Conservation (phyloP, 139 green algal species). For the Micromonas pusilla region DNA sequence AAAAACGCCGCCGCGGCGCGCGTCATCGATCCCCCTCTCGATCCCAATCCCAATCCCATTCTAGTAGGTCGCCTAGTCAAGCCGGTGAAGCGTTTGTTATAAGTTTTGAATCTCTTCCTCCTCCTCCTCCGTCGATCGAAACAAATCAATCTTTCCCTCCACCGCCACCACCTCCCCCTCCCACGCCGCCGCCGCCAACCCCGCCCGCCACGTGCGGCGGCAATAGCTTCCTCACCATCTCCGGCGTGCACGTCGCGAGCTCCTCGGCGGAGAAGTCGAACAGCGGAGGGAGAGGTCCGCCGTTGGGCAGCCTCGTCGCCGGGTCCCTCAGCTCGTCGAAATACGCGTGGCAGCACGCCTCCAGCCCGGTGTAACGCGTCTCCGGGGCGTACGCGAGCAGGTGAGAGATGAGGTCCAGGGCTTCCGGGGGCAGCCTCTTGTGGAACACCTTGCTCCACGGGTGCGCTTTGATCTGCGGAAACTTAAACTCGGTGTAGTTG, state of each 20-base stretch:
- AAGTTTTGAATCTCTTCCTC: too few relatives aligned
- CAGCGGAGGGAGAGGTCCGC: slow-evolving; percentile 69
- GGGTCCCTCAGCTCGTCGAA: slow-evolving; percentile 92
- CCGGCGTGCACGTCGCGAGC: neutral
- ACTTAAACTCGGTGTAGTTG: slow-evolving; percentile 99
- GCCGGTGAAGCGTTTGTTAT: too few relatives aligned
- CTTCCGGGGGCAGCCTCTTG: slow-evolving; percentile 83
- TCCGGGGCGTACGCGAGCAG: slow-evolving; percentile 88
- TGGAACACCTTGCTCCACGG: slow-evolving; percentile 93
- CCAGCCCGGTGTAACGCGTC: slow-evolving; percentile 57
- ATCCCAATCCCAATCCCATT: too few relatives aligned
- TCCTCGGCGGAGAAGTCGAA: slow-evolving; percentile 66
- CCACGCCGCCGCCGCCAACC: neutral
- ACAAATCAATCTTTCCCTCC: too few relatives aligned
- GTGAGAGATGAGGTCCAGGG: slow-evolving; percentile 84
- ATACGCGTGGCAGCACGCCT: slow-evolving; percentile 78
- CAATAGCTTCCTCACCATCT: neutral
- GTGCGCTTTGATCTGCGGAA: slow-evolving; percentile 94
- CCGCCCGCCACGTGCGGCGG: neutral
- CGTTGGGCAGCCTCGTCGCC: slow-evolving; percentile 69
- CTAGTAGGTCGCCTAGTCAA: too few relatives aligned
- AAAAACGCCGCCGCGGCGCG: too few relatives aligned
- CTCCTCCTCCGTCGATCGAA: too few relatives aligned
- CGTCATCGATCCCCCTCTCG: too few relatives aligned
- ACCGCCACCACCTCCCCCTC: neutral